Conservation (phyloP, 2,329 filamentous ascomycete species). For the Fusarium algeriense region DNA sequence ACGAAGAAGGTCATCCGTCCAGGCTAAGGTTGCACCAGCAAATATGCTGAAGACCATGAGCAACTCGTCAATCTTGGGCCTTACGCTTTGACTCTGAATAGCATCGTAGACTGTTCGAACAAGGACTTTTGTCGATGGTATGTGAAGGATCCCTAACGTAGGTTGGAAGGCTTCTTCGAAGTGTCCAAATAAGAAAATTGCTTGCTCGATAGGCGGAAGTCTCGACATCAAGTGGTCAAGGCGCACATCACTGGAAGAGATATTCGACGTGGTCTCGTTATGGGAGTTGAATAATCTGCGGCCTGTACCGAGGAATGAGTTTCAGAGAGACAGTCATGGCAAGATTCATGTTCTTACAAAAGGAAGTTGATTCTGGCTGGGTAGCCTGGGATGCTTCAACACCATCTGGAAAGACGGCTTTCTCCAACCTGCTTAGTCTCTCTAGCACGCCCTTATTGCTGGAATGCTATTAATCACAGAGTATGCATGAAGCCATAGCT, state of each 20-base stretch:
- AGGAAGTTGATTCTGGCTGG: not conserved
- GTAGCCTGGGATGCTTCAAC: not conserved
- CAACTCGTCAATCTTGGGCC: not conserved
- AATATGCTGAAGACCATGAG: constrained; percentile 11
- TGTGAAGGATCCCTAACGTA: not conserved
- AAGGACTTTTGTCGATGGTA: not conserved
- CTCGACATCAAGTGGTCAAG: not conserved
- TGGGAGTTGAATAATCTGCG: not conserved
- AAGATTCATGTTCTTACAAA: not conserved
- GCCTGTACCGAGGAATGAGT: not conserved
- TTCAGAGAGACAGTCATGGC: too few species aligned
- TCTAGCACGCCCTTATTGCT: constrained; percentile 1
- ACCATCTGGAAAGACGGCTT: not conserved
- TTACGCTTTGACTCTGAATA: too few species aligned
- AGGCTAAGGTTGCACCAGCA: constrained; percentile 1
- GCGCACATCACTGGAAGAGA: too few species aligned
- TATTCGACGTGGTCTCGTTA: not conserved
- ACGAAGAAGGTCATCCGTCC: constrained; percentile 7
- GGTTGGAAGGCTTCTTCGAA: not conserved
- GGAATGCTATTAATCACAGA: not conserved
- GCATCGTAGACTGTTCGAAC: not conserved
- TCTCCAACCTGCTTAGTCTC: not conserved
- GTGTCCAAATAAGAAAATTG: not conserved
- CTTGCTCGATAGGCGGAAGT: not conserved
- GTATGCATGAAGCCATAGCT: not conserved